Evolutionary conservation across 768 basidiomycete genomes (phyloP).

Genomic region (Termitomyces sp.): DNA sequence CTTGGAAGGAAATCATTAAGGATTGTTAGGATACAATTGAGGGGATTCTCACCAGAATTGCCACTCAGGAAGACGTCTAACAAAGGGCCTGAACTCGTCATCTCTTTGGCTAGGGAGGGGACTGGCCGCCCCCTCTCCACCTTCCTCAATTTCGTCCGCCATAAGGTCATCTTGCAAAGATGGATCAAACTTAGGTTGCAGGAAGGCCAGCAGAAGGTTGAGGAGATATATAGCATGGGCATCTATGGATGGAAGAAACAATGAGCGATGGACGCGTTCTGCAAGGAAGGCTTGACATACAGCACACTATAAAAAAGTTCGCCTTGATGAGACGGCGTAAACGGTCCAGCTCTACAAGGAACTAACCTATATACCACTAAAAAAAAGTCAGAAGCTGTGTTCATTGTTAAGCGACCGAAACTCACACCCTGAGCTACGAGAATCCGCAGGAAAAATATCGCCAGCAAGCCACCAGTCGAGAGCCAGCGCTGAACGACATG

Average conservation of each 20-base stretch:
- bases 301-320: slow-evolving; percentile 46
- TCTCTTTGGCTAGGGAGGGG: slow-evolving; percentile 69
- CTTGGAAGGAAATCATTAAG: slow-evolving; percentile 31
- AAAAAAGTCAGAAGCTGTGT: slow-evolving; percentile 5
- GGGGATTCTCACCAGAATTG: slow-evolving; percentile 72
- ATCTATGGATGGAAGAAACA: slow-evolving; percentile 35
- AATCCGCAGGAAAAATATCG: slow-evolving; percentile 80
- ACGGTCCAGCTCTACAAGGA: not conserved
- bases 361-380: slow-evolving; percentile 92
- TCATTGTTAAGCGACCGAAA: slow-evolving; percentile 12
- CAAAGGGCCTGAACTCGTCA: slow-evolving; percentile 97
- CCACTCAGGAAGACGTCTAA: slow-evolving; percentile 93
- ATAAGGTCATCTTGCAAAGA: slow-evolving; percentile 89
- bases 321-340: not conserved
- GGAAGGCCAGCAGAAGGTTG: slow-evolving; percentile 93
- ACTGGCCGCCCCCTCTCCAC: slow-evolving; percentile 46
- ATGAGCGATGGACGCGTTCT: slow-evolving; percentile 6
- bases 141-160: slow-evolving; percentile 95
- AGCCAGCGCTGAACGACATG: slow-evolving; percentile 88
- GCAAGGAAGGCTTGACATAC: slow-evolving; percentile 36
- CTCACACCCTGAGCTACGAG: slow-evolving; percentile 85
- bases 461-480: slow-evolving; percentile 61
- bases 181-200: slow-evolving; percentile 97
- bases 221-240: slow-evolving; percentile 93
- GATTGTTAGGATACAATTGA: not conserved